Evolutionary conservation across 164 flowering plant genomes (phyloP).

Genomic region (Protea cynaroides): DNA sequence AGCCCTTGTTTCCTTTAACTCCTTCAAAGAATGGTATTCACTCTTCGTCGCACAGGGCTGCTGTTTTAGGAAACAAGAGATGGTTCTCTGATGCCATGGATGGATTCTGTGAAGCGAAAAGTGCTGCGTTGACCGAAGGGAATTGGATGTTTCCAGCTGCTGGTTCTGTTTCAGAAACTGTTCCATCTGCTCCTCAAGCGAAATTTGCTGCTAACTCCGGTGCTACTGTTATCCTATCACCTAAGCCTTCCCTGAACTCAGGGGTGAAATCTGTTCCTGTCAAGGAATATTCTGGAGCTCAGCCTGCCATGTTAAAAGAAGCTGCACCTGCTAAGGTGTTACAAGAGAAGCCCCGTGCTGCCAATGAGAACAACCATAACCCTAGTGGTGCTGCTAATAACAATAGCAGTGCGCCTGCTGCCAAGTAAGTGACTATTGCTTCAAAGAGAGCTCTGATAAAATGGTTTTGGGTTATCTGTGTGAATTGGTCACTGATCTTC

Average conservation of each 20-base stretch:
- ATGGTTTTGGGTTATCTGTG: conserved; percentile 4
- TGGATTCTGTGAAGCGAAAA: conserved; percentile 45
- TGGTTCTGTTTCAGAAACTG: conserved; percentile 31
- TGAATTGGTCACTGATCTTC: conserved; percentile 9
- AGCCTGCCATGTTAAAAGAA: conserved; percentile 36
- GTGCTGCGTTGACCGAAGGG: conserved; percentile 30
- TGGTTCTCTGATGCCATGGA: conserved; percentile 84
- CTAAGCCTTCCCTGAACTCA: conserved; percentile 26
- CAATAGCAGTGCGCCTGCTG: conserved; percentile 55
- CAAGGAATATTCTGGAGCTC: conserved; percentile 43
- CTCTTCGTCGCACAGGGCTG: conserved; percentile 36
- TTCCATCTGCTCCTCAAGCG: conserved; percentile 37
- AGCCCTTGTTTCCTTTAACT: conserved; percentile 70
- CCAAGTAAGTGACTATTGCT: conserved; percentile 53
- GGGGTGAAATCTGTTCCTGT: conserved; percentile 26
- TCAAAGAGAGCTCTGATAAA: background rate
- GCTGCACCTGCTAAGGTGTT: conserved; percentile 32
- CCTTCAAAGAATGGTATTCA: conserved; percentile 54
- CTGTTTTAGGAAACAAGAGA: conserved; percentile 75
- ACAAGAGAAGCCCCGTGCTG: conserved; percentile 34
- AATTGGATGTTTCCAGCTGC: conserved; percentile 55
- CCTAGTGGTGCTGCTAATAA: conserved; percentile 33
- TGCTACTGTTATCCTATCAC: conserved; percentile 16
- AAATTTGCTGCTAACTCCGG: conserved; percentile 29
- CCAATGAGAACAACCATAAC: conserved; percentile 25